Evolutionary conservation across 139 green algal species (phyloP).

Genomic region (Coccomyxa sp.): DNA sequence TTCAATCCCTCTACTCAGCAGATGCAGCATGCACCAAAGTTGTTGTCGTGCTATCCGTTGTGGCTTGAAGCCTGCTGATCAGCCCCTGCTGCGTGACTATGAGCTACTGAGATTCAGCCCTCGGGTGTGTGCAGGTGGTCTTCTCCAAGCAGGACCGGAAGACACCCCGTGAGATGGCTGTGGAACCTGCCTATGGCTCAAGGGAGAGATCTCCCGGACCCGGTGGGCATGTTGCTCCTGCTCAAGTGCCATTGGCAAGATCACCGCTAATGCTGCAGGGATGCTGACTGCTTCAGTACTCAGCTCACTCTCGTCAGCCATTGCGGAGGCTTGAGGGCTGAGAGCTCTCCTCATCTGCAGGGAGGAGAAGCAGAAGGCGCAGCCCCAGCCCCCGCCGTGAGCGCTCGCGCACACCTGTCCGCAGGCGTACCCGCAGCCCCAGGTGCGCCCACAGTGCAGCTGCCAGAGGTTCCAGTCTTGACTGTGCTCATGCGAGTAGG

Average conservation of each 20-base stretch:
- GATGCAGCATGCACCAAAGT: not conserved
- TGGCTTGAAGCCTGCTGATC: not conserved
- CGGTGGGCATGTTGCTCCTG: not conserved
- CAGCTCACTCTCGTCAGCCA: too few species aligned
- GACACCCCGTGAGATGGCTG: conserved; percentile 68
- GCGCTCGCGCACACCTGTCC: not conserved
- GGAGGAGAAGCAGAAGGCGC: conserved; percentile 6
- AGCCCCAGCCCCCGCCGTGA: conserved; percentile 11
- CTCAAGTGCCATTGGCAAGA: not conserved
- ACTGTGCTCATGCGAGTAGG: too few species aligned
- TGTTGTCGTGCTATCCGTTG: not conserved
- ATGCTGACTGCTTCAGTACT: too few species aligned
- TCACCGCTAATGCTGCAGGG: too few species aligned
- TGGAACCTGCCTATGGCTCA: not conserved
- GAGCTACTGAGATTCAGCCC: not conserved
- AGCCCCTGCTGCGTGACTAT: not conserved
- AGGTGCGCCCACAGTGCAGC: too few species aligned
- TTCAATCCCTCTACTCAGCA: not conserved
- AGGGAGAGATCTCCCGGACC: not conserved
- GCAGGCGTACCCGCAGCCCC: not conserved
- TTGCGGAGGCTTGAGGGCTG: too few species aligned
- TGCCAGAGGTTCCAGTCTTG: too few species aligned
- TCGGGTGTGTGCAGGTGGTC: conserved; percentile 38
- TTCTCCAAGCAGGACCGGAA: conserved; percentile 67
- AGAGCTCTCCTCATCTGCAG: too few species aligned